A percentile compares a stretch with the other conserved stretches of the same genome.
Conservation (phyloP, 2,329 filamentous ascomycete genomes). For the Thielaviopsis euricoi region DNA sequence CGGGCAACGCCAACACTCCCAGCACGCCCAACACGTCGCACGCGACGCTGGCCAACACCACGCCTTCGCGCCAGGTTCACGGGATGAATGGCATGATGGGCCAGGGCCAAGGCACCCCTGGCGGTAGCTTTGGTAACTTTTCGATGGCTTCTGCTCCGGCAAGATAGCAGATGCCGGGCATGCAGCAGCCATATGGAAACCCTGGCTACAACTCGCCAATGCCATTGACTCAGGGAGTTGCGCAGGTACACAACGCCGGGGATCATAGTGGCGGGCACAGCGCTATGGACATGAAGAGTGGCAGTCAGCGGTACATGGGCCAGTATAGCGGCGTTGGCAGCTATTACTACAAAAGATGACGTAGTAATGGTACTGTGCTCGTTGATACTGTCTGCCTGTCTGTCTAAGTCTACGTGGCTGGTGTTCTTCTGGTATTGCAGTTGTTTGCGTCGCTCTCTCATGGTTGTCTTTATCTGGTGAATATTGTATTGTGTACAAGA, state of each 20-base stretch:
- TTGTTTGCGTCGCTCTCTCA: not conserved
- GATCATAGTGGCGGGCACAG: not conserved
- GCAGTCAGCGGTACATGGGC: not conserved
- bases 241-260: not conserved
- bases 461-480: not conserved
- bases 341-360: not conserved
- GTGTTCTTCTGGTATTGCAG: not conserved
- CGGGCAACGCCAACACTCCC: conserved; percentile 35
- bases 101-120: conserved; percentile 59
- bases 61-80: conserved; percentile 23
- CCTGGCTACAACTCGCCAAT: not conserved
- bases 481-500: not conserved
- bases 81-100: conserved; percentile 40
- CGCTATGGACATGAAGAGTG: not conserved
- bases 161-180: conserved; percentile 17
- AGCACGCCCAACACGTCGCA: conserved; percentile 54
- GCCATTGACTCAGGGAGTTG: not conserved
- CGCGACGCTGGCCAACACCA: conserved; percentile 26
- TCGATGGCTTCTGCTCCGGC: conserved; percentile 28
- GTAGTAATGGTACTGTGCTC: not conserved
- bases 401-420: too few relatives aligned
- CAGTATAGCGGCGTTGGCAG: not conserved
- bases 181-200: not conserved
- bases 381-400: not conserved
- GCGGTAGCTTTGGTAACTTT: conserved; percentile 63